Evolutionary conservation across 805 yeast genomes (phyloP), one percentile per base, ranked within the genome.

Genomic region (Barnettozyma pratensis): DNA sequence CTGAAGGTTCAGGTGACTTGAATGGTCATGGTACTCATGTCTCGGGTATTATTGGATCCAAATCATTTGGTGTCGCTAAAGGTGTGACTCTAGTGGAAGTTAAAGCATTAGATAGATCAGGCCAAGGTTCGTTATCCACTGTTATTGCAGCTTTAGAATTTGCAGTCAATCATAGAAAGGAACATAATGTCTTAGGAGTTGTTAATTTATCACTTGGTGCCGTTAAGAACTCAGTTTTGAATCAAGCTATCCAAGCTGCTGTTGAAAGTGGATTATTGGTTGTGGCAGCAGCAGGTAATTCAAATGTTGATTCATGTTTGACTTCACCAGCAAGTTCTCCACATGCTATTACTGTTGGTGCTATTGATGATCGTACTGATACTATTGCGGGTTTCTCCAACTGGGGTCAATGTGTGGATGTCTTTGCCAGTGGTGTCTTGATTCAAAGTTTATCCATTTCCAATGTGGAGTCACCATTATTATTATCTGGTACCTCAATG

Each of bases 1-100:
- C 69, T 2, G 79, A 47, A 12, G 49, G 80, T 1, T 60, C 71
- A 1, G 88, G 87, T 6, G 97, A 91, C 62, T 68, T 68, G 8
- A 83, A 83, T 56, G 97, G 97, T 0, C 97, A 90, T 64, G 97
- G 96, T 0, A 89, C 97, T 1, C 97, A 90, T 65, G 96, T 91
- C 41, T 96, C 97, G 0, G 97, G 97, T 3, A 70, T 88, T 9
- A 78, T 88, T 47, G 97, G 92, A 0, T 87, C 96, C 3, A 74
- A 69, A 48, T 79, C 83, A 3, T 90, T 73, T 67, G 97, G 97
- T 8, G 94, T 88, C 4, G 89, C 96, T 12, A 90, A 91, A 63
- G 68, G 77, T 39, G 80, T 77, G 11, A 72, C 73, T 10, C 61
- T 90, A 6, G 71, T 87, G 10, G 94, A 85, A 28, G 80, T 92